Evolutionary conservation across 148 eudicot genomes (phyloP).

Genomic region (Nepenthes mirabilis): DNA sequence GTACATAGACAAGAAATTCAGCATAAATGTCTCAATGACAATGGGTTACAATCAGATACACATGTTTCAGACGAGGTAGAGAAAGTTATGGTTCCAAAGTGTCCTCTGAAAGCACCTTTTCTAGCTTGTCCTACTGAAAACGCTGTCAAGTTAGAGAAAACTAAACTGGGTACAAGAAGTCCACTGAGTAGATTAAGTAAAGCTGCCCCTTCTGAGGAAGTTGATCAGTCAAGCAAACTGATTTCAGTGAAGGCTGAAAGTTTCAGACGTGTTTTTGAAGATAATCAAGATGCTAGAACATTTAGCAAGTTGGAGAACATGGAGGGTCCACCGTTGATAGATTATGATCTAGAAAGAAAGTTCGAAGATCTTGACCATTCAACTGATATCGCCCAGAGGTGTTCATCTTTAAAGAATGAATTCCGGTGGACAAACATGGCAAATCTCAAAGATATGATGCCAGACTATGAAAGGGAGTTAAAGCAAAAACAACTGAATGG

Average conservation of each 20-base stretch:
- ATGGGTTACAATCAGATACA: constrained; percentile 6
- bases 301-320: constrained; percentile 14
- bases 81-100: constrained; percentile 4
- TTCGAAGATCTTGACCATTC: constrained; percentile 8
- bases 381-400: neutral
- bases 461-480: constrained; percentile 4
- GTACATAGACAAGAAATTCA: constrained; percentile 8
- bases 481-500: constrained; percentile 5
- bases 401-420: neutral
- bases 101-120: constrained; percentile 14
- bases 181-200: constrained; percentile 4
- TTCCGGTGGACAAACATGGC: neutral
- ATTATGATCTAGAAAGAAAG: constrained; percentile 8
- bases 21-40: constrained; percentile 2
- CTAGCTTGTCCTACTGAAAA: constrained; percentile 11
- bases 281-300: constrained; percentile 7
- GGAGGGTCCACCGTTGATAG: constrained; percentile 9
- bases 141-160: constrained; percentile 9
- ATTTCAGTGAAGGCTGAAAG: constrained; percentile 14
- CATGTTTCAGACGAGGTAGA: constrained; percentile 3
- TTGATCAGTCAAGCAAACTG: constrained; percentile 14
- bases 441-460: constrained; percentile 6
- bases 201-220: constrained; percentile 13
- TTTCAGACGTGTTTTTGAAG: constrained; percentile 13
- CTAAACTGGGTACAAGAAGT: constrained; percentile 4